Conservation (phyloP, 2,329 filamentous ascomycete genomes). For the Cryphonectria radicalis region DNA sequence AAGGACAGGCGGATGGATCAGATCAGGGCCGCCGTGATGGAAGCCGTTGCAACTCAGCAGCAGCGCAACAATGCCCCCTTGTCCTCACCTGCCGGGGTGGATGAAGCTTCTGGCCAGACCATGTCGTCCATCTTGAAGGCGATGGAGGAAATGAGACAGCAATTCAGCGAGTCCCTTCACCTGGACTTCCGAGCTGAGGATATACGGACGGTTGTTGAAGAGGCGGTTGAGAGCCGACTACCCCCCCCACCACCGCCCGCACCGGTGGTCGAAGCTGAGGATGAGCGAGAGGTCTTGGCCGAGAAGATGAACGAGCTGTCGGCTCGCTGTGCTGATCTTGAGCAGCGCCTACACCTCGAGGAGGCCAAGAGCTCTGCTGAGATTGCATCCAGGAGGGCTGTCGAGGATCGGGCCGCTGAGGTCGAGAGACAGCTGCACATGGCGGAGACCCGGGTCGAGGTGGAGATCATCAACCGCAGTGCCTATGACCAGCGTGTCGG, state of each 20-base stretch:
- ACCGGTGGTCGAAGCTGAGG: conserved; percentile 45
- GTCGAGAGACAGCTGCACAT: conserved; percentile 58
- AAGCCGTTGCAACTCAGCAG: conserved; percentile 70
- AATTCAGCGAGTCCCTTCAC: conserved; percentile 51
- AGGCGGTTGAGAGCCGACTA: conserved; percentile 63
- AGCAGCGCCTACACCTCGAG: conserved; percentile 57
- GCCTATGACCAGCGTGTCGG: conserved; percentile 64
- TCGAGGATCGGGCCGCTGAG: conserved; percentile 59
- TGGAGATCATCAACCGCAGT: conserved; percentile 65
- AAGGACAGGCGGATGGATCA: conserved; percentile 82
- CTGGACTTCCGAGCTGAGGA: conserved; percentile 55
- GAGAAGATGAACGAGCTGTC: conserved; percentile 63
- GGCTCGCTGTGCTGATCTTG: conserved; percentile 62
- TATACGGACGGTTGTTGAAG: conserved; percentile 65
- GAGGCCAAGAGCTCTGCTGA: conserved; percentile 56
- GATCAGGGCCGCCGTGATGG: conserved; percentile 73
- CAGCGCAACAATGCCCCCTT: conserved; percentile 46
- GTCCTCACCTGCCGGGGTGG: conserved; percentile 33
- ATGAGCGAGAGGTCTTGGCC: conserved; percentile 51
- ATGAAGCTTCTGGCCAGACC: conserved; percentile 39
- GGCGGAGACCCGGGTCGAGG: conserved; percentile 62
- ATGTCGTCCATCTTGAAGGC: conserved; percentile 66
- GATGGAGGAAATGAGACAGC: conserved; percentile 65
- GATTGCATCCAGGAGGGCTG: conserved; percentile 51
- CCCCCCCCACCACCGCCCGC: conserved; percentile 51